phyloP scores from a whole-genome alignment of 306 rosid genomes.

The Quercus dentata region DNA sequence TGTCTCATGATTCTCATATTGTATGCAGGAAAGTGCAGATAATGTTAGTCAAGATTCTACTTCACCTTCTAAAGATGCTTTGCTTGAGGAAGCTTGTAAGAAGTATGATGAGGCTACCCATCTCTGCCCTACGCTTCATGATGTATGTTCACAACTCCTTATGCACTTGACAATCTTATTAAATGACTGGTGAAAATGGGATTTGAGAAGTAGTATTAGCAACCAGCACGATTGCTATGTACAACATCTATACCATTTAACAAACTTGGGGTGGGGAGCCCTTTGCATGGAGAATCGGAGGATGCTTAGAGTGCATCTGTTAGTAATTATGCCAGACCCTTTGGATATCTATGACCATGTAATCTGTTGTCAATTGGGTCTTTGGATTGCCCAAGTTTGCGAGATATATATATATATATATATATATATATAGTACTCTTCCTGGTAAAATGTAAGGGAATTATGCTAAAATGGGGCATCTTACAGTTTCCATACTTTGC shows the following conservation, averaged over 20 bases:
- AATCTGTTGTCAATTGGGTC: background rate
- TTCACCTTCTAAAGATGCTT: conserved; percentile 94
- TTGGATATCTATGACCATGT: background rate
- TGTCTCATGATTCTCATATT: conserved; percentile 20
- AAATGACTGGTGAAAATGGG: background rate
- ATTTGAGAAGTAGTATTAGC: background rate
- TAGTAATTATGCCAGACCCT: background rate
- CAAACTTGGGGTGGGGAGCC: background rate
- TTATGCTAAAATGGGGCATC: background rate
- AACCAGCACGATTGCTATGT: background rate
- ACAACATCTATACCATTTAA: background rate
- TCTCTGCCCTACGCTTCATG: conserved; percentile 95
- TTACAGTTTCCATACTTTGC: background rate
- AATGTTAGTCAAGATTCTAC: conserved; percentile 89
- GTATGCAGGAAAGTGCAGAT: conserved; percentile 96
- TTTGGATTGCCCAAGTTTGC: background rate
- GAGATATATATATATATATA: background rate
- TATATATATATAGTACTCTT: background rate
- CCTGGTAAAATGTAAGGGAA: background rate
- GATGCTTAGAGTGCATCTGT: background rate
- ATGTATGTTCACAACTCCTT: conserved; percentile 57
- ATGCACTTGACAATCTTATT: conserved; percentile 3
- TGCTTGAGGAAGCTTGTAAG: conserved; percentile 99
- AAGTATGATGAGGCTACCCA: conserved; percentile 95
- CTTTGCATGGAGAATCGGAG: background rate